Percentiles rank a stretch among this genome's conserved stretches.
phyloP scores from a whole-genome alignment of 352 stramenopile genomes.

The Proteromonas lacertae region DNA sequence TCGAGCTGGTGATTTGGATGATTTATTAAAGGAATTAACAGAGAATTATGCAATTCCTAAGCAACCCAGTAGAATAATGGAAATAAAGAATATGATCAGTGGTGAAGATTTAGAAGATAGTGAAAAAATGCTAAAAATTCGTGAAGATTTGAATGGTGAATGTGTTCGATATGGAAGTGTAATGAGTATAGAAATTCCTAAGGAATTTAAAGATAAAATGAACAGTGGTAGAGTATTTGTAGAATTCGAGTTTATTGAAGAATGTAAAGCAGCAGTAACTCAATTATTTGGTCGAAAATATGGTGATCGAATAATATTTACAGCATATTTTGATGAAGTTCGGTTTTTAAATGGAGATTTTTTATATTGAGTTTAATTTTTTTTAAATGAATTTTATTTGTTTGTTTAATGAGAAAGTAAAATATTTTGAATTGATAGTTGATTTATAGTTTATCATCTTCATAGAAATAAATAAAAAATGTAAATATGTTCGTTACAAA shows the following conservation, averaged over 20 bases:
- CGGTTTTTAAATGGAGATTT: too few relatives aligned
- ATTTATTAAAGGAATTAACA: neutral
- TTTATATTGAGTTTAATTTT: too few relatives aligned
- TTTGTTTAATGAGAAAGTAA: too few relatives aligned
- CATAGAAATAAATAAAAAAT: too few relatives aligned
- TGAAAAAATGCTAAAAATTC: slow-evolving; percentile 38
- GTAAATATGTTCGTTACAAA: too few relatives aligned
- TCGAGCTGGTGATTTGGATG: neutral
- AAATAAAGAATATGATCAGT: slow-evolving; percentile 88
- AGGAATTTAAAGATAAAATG: slow-evolving; percentile 5
- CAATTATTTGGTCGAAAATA: slow-evolving; percentile 8
- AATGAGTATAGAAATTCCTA: slow-evolving; percentile 5
- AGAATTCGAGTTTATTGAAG: slow-evolving; percentile 5
- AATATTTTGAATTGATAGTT: too few relatives aligned
- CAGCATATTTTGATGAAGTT: too few relatives aligned
- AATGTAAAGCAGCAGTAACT: slow-evolving; percentile 4
- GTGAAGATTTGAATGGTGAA: slow-evolving; percentile 77
- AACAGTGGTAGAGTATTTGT: slow-evolving; percentile 9
- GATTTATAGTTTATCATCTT: too few relatives aligned
- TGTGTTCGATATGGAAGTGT: slow-evolving; percentile 30
- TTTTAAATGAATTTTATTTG: too few relatives aligned
- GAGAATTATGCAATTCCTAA: neutral
- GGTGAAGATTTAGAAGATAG: slow-evolving; percentile 68
- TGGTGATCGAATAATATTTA: slow-evolving; percentile 4
- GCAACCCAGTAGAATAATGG: slow-evolving; percentile 21